A percentile compares a stretch with the other conserved stretches of the same genome.
phyloP scores from a whole-genome alignment of 306 rosid species.

The Citrullus colocynthis region DNA sequence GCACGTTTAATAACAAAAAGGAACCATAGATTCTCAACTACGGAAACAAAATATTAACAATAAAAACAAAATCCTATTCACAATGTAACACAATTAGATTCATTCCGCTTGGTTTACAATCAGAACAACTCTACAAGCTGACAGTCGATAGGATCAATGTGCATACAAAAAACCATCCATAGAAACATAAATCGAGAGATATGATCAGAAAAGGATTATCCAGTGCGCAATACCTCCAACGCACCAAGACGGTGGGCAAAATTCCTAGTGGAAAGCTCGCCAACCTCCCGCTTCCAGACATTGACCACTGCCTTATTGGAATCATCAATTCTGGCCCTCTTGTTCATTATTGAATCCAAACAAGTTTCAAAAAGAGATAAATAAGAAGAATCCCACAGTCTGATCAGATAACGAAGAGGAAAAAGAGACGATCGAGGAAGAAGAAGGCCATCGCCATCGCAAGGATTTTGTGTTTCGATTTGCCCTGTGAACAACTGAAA shows the following conservation, averaged over 20 bases:
- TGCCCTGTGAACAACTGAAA: background rate
- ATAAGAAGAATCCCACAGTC: background rate
- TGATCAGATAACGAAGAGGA: background rate
- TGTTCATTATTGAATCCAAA: constrained; percentile 32
- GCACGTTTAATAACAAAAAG: background rate
- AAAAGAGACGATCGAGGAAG: background rate
- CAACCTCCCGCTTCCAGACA: constrained; percentile 68
- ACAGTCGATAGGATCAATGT: background rate
- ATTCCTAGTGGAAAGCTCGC: constrained; percentile 43
- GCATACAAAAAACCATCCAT: background rate
- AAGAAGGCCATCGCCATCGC: background rate
- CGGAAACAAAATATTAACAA: background rate
- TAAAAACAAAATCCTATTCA: no score
- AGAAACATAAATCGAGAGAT: background rate
- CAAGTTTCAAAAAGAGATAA: background rate
- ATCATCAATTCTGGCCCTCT: constrained; percentile 23
- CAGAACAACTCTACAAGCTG: background rate
- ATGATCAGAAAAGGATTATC: background rate
- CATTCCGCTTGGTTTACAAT: background rate
- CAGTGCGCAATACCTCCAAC: constrained; percentile 30
- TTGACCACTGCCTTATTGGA: constrained; percentile 36
- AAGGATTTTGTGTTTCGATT: background rate
- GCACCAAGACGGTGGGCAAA: constrained; percentile 64
- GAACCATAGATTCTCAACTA: background rate
- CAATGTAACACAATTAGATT: background rate